Conservation (phyloP, 306 rosid species). For the Corylus avellana region DNA sequence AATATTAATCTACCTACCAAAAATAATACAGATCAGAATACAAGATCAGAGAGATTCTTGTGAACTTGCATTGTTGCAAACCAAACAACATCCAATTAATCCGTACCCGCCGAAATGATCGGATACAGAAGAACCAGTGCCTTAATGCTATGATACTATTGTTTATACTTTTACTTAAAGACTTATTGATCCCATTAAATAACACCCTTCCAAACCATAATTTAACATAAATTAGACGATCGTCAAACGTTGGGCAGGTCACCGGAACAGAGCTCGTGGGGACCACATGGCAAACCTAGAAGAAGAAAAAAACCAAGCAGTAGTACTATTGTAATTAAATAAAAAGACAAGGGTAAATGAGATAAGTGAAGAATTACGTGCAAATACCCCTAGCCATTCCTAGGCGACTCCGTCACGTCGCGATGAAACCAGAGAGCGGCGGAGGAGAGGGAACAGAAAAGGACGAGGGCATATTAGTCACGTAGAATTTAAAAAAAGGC, state of each 20-base stretch:
- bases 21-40: neutral
- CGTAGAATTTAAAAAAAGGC: neutral
- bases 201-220: no score
- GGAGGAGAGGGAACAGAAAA: neutral
- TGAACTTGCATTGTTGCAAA: neutral
- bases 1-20: neutral
- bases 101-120: neutral
- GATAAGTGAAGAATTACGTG: neutral
- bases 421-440: constrained; percentile 32
- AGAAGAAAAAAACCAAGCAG: neutral
- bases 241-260: constrained; percentile 9
- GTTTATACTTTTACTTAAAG: no score
- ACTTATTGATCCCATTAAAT: no score
- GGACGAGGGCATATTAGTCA: constrained; percentile 46
- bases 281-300: neutral
- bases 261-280: neutral
- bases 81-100: neutral
- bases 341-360: constrained; percentile 4
- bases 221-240: neutral
- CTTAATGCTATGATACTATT: no score
- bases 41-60: constrained; percentile 20
- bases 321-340: constrained; percentile 1
- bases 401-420: constrained; percentile 56
- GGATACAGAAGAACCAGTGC: no score
- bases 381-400: constrained; percentile 6